These are phyloP conservation scores for Suillus cothurnatus DNA, from an alignment of 768 basidiomycete species.

Conservation along the genomic window DNA sequence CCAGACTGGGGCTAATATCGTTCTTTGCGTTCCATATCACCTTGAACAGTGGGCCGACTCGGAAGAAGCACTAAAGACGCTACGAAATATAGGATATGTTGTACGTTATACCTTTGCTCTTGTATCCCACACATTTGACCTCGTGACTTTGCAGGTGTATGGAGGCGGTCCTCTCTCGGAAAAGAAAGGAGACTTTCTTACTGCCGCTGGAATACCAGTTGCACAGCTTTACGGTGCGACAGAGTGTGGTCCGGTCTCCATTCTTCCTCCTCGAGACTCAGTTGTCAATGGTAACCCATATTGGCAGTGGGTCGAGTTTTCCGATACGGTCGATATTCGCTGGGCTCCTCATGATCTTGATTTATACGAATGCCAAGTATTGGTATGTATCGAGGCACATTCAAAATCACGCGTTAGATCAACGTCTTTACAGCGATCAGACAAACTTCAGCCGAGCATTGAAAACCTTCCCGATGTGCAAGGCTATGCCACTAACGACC, in stretches of 20 bases:
- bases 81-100: constrained; percentile 9
- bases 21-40: constrained; percentile 8
- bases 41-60: constrained; percentile 11
- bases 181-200: constrained; percentile 34
- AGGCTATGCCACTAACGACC: constrained; percentile 45
- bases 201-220: constrained; percentile 32
- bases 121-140: neutral
- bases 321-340: constrained; percentile 5
- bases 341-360: constrained; percentile 34
- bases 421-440: neutral
- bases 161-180: constrained; percentile 37
- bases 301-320: constrained; percentile 14
- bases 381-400: constrained; percentile 23
- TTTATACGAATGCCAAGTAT: constrained; percentile 35
- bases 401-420: neutral
- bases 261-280: constrained; percentile 28
- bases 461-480: constrained; percentile 34
- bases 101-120: neutral
- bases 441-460: constrained; percentile 11
- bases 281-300: constrained; percentile 7
- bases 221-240: constrained; percentile 37
- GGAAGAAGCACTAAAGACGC: constrained; percentile 7
- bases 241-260: constrained; percentile 34
- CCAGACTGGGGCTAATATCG: constrained; percentile 1
- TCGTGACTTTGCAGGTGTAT: constrained; percentile 23